Evolutionary conservation across 371 early-diverging fungal species (phyloP), one percentile per base, ranked within the genome.

Genomic region (Rhizopus arrhizus): DNA sequence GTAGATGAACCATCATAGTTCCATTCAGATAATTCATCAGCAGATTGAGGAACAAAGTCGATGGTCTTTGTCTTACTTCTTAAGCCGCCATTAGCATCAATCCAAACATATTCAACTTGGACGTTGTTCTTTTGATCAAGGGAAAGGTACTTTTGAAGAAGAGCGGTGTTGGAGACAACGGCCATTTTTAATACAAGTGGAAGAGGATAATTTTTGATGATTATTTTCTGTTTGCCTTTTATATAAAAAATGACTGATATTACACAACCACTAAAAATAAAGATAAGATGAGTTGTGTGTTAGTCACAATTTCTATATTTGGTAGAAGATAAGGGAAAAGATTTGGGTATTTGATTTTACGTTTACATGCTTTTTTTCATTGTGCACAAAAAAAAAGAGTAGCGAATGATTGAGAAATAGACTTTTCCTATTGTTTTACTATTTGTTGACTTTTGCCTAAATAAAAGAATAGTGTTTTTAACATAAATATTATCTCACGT

Each of bases 1-100:
- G 86, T 86, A 16, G 83, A 83, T 34, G 82, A 82, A 53, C 86
- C 86, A 73, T 86, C 86, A 58, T 74, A 86, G 59, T 83, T 82
- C 86, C 86, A 86, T 68, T 86, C 86, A 36, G 77, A 61, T 13
- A 86, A 65, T 34, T 86, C 80, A 42, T 65, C 54, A 51, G 72
- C 65, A 38, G 66, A 58, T 13, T 59, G 63, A 36, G 83, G 83
- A 41, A 69, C 64, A 49, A 53, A 59, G 59, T 72, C 68, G 35
- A 86, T 65, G 40, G 85, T 84, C 28, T 64, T 68, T 2, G 82
- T 81, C 67, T 81, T 83, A 56, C 72, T 69, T 66, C 83, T 77
- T 15, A 83, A 50, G 13, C 75, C 58, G 54, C 70, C 68, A 29
- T 62, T 59, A 38, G 82, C 85, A 76, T 81, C 84, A 61, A 85